phyloP scores from a whole-genome alignment of 2,329 filamentous ascomycete genomes.

The Rosellinia necatrix region DNA sequence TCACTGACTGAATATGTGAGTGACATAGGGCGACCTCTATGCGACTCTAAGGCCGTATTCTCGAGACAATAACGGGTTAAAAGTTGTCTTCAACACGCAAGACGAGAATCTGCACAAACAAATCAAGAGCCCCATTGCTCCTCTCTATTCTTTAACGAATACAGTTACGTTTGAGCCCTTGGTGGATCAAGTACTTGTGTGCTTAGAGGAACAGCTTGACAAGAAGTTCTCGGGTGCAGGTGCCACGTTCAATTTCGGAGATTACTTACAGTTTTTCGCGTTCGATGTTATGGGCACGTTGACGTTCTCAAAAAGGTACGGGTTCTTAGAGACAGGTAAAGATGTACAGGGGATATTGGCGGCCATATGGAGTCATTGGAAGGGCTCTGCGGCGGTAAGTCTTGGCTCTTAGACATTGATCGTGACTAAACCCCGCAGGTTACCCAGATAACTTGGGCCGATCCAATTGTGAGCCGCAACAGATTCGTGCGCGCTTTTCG shows the following conservation, averaged over 20 bases:
- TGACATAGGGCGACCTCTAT: slow-evolving; percentile 37
- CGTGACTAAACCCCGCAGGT: background rate
- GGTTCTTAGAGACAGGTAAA: slow-evolving; percentile 37
- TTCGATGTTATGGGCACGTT: slow-evolving; percentile 42
- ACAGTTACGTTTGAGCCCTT: slow-evolving; percentile 29
- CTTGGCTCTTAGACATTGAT: too few species aligned
- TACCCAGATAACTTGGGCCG: slow-evolving; percentile 39
- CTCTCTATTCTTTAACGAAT: slow-evolving; percentile 33
- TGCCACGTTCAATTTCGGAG: slow-evolving; percentile 28
- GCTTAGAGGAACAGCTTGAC: slow-evolving; percentile 30
- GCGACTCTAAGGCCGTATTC: slow-evolving; percentile 33
- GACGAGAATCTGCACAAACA: slow-evolving; percentile 39
- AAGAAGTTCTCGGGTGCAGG: background rate
- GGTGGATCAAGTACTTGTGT: slow-evolving; percentile 31
- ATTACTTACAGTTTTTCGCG: slow-evolving; percentile 42
- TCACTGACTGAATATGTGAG: too few species aligned
- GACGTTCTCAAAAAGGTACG: slow-evolving; percentile 39
- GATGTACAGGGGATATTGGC: slow-evolving; percentile 37
- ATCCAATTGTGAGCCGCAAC: slow-evolving; percentile 32
- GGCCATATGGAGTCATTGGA: slow-evolving; percentile 33
- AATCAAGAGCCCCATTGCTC: slow-evolving; percentile 37
- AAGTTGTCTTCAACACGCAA: slow-evolving; percentile 39
- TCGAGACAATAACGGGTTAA: slow-evolving; percentile 24
- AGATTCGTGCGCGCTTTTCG: slow-evolving; percentile 14
- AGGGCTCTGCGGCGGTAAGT: slow-evolving; percentile 32